Evolutionary conservation across 352 stramenopile species (phyloP), one percentile per base, ranked within the genome.

Genomic region (Globisporangium rhizosaccharum): DNA sequence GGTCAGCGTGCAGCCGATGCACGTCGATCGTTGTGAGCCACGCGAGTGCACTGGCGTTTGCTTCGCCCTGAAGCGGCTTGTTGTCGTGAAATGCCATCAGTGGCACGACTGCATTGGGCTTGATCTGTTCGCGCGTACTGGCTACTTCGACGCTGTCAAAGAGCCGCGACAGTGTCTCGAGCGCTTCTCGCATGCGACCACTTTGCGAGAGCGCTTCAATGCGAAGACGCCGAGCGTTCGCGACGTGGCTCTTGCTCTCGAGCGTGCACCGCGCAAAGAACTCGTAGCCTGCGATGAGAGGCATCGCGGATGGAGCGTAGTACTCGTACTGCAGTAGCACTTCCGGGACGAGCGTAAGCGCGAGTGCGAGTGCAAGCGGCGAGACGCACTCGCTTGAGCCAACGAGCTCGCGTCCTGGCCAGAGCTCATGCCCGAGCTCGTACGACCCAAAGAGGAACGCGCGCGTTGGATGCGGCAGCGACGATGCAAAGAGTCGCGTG

Each of bases 381-480:
- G 67, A 68, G 10, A 87, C 56, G 7, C 68, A 65, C 48, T 92
- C 76, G n/a, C 17, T 49, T 0, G 59, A 48, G 33, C 84, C 77
- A 3, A 63, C 37, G 4, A 90, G 53, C 28, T 84, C 70, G 51
- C 79, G 61, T 17, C 73, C 78, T 17, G 76, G 78, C 82, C 79
- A 92, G 15, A 91, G 65, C 14, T 87, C 66, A 0, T 68, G 65
- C n/a, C 64, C 57, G 2, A 89, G 55, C 41, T 66, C 59, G 52
- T 91, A 89, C 17, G 67, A 72, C 12, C 79, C 78, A n/a, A 73
- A 90, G 33, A 89, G 57, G 50, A 81, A 91, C 5, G 54, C 64
- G 65, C 73, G 70, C 1, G 69, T 75, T 8, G 82, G 85, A 18
- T 90, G 82, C 9, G 76, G 76, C 28, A 92, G 20, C 3, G 84